Evolutionary conservation across 164 flowering plant genomes (phyloP).

Genomic region (Macadamia tetraphylla): DNA sequence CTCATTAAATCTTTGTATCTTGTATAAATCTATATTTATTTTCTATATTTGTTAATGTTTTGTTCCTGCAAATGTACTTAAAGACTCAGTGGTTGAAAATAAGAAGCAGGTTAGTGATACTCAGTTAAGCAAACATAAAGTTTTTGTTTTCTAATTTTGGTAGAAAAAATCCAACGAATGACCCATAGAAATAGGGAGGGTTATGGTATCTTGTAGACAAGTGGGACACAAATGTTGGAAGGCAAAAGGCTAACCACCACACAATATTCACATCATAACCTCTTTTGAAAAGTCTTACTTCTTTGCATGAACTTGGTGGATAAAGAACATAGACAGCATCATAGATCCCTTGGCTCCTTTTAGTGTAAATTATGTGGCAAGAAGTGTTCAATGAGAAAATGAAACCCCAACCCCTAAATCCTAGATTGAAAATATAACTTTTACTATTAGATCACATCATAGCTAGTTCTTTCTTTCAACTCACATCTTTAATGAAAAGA

Average conservation of each 20-base stretch:
- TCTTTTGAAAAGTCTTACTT: not conserved
- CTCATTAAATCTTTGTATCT: too few relatives aligned
- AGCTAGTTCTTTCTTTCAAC: too few relatives aligned
- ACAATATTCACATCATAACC: slow-evolving; percentile 3
- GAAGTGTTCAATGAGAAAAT: not conserved
- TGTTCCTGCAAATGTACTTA: too few relatives aligned
- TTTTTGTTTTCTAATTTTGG: not conserved
- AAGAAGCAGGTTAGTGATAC: too few relatives aligned
- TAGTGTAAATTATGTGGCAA: not conserved
- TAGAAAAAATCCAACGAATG: not conserved
- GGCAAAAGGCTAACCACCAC: slow-evolving; percentile 4
- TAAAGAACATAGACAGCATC: slow-evolving; percentile 21
- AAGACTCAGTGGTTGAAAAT: too few relatives aligned
- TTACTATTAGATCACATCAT: not conserved
- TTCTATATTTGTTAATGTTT: too few relatives aligned
- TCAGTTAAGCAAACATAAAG: too few relatives aligned
- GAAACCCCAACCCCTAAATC: not conserved
- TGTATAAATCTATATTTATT: too few relatives aligned
- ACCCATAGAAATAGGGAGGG: slow-evolving; percentile 8
- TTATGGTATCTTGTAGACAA: slow-evolving; percentile 22
- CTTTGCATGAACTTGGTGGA: not conserved
- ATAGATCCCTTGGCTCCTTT: slow-evolving; percentile 4
- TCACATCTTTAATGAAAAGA: not conserved
- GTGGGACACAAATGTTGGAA: slow-evolving; percentile 23
- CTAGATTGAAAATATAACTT: not conserved